Evolutionary conservation across 192 early-diverging fungal genomes (phyloP).

Genomic region (Coemansia reversa): DNA sequence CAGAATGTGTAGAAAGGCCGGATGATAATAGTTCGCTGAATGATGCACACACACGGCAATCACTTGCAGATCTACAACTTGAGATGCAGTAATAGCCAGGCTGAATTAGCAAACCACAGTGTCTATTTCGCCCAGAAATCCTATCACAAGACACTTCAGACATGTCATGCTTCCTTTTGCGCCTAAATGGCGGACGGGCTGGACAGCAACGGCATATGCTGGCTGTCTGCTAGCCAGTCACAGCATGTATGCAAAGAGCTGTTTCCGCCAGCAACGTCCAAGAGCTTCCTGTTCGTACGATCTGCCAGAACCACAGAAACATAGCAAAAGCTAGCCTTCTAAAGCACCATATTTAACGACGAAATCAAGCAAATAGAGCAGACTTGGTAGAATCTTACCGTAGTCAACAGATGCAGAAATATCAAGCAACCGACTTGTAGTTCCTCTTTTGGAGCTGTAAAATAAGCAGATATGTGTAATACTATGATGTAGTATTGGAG

Average conservation of each 20-base stretch:
- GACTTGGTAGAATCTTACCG: not conserved
- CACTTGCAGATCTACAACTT: not conserved
- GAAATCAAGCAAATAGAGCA: not conserved
- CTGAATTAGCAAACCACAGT: not conserved
- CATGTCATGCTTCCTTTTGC: not conserved
- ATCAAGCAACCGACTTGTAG: not conserved
- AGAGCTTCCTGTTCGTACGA: not conserved
- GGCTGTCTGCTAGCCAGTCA: not conserved
- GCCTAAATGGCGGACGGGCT: not conserved
- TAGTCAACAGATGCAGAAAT: not conserved
- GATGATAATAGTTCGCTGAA: not conserved
- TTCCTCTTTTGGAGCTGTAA: not conserved
- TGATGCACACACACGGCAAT: conserved; percentile 10
- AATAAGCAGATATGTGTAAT: not conserved
- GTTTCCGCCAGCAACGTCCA: not conserved
- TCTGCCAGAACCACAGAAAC: not conserved
- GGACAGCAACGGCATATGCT: not conserved
- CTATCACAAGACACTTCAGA: not conserved
- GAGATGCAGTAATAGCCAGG: not conserved
- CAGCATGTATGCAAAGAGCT: not conserved
- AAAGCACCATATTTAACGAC: not conserved
- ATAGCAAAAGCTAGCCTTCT: not conserved
- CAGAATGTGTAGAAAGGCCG: conserved; percentile 5
- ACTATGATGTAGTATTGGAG: not conserved
- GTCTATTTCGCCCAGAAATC: not conserved